A percentile compares a stretch with the other conserved stretches of the same genome.
Conservation (phyloP, 345 rosid species). For the Corchorus olitorius region DNA sequence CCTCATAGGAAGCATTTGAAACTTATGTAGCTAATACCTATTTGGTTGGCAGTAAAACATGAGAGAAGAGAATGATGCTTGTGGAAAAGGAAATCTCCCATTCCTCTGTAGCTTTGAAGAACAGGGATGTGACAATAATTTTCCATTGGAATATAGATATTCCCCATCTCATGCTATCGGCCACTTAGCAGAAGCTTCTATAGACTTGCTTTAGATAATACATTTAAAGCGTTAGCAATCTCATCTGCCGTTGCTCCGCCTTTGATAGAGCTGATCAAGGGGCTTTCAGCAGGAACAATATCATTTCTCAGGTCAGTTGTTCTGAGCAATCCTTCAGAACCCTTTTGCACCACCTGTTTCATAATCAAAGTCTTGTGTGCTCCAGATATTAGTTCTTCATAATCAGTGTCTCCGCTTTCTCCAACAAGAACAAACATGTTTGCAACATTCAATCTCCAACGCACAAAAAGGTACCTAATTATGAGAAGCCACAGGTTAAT, state of each 20-base stretch:
- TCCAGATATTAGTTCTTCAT: constrained; percentile 82
- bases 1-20: not conserved
- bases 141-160: not conserved
- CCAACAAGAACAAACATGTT: constrained; percentile 87
- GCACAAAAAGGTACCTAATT: constrained; percentile 78
- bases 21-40: not conserved
- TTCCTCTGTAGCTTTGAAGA: not conserved
- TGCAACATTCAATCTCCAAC: constrained; percentile 88
- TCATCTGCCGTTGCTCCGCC: constrained; percentile 49
- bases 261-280: constrained; percentile 48
- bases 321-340: constrained; percentile 70
- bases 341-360: constrained; percentile 56
- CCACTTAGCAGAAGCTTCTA: constrained; percentile 20
- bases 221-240: constrained; percentile 57
- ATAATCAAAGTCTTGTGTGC: constrained; percentile 76
- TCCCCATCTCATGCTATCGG: constrained; percentile 18
- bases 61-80: not conserved
- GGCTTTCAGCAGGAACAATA: constrained; percentile 68
- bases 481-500: not conserved
- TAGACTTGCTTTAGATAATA: constrained; percentile 48
- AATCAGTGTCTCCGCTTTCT: constrained; percentile 85
- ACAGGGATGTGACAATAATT: not conserved
- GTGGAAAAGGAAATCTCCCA: not conserved
- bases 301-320: constrained; percentile 63
- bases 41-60: not conserved